Base-by-base conservation (phyloP, 1,284 basidiomycete genomes). In the Trametes hirsuta region DNA sequence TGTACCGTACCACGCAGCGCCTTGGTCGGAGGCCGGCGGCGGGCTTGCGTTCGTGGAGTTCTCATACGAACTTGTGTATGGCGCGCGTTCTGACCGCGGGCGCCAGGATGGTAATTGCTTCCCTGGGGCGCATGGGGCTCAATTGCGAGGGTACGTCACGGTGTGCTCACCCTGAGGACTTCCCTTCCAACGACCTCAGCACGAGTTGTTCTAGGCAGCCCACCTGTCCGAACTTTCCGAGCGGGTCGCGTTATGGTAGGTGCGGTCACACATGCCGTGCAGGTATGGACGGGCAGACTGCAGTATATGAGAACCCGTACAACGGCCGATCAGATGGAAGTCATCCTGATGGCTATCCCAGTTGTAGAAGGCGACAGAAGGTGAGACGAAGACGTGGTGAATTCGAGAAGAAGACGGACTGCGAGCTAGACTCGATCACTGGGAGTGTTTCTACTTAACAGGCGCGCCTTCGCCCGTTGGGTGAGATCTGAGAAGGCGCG, bases 271-370 rank as follows among this genome's bases (percentile, higher is more conserved):
- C 49, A 51, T 51, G 59, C 15, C 51, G 37, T 9, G 24, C 52
- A 58, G 47, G 18, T 18, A 18, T 18, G 18, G 18, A 18, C 18
- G 18, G 18, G 18, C 18, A 18, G 18, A 18, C 18, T 18, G 18
- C 48, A 55, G 35, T 25, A 47, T 44, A 34, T 15, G 46, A 55
- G 50, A 56, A 50, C 36, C 39, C 44, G 45, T 24, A 45, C 47
- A 47, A 40, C 54, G 52, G 54, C 53, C 54, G 54, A 65, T 65
- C 62, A 63, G 66, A 67, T 67, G 58, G 61, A 65, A 66, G 30
- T 8, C 30, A 8, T 30, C 50, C 46, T 63, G 61, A 67, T 65
- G 61, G 50, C 58, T 58, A 66, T 63, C 61, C 61, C 45, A 48
- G 47, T 35, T 54, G 53, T 39, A 49, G 45, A 41, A 8, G 5